These are phyloP conservation scores for Hypoxylon sp. DNA, from an alignment of 2,329 filamentous ascomycete species.

Conservation along the genomic window DNA sequence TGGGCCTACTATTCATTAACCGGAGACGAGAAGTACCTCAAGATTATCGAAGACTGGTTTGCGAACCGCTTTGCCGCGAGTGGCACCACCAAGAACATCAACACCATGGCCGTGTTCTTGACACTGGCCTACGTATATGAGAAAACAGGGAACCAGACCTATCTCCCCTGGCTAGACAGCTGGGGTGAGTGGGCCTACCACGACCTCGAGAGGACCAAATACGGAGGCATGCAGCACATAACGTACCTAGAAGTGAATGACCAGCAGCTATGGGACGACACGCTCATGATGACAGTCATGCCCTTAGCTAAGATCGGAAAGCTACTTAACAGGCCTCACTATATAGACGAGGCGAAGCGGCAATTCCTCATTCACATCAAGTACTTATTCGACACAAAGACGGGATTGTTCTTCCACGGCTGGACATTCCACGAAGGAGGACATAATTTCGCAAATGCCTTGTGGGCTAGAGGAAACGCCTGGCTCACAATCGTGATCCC, in stretches of 20 bases:
- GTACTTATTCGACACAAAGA: constrained; percentile 76
- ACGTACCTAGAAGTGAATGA: constrained; percentile 77
- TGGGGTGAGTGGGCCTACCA: constrained; percentile 88
- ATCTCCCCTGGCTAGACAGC: constrained; percentile 78
- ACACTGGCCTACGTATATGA: constrained; percentile 83
- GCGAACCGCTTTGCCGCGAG: constrained; percentile 71
- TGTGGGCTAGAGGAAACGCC: constrained; percentile 69
- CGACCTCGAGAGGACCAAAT: constrained; percentile 75
- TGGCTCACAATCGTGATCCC: constrained; percentile 88
- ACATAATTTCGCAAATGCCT: constrained; percentile 66
- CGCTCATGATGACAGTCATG: constrained; percentile 87
- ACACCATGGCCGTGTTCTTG: constrained; percentile 82
- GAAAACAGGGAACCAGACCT: constrained; percentile 71
- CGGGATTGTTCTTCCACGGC: constrained; percentile 82
- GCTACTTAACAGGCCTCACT: constrained; percentile 73
- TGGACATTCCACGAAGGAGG: constrained; percentile 78
- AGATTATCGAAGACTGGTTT: constrained; percentile 79
- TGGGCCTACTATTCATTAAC: constrained; percentile 84
- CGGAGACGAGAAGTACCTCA: constrained; percentile 65
- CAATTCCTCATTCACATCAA: constrained; percentile 82
- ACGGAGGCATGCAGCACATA: constrained; percentile 77
- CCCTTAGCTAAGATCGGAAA: constrained; percentile 82
- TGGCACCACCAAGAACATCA: constrained; percentile 84
- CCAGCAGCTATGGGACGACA: constrained; percentile 85
- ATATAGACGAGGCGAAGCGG: constrained; percentile 78